Evolutionary conservation across 2,329 filamentous ascomycete species (phyloP).

Genomic region (Beauveria bassiana): DNA sequence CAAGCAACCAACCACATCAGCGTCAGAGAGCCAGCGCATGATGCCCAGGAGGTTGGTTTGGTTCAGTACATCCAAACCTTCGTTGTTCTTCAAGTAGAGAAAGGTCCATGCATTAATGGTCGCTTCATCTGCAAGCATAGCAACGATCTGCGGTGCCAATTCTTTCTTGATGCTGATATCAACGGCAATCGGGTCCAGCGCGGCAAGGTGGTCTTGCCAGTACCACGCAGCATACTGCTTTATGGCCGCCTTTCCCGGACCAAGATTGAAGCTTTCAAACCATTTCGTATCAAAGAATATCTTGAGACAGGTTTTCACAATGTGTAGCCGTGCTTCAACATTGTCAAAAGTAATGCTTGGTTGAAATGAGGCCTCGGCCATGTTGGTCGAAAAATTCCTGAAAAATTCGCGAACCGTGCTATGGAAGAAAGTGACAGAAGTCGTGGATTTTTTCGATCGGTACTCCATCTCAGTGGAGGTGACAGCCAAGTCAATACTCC

Average conservation of each 20-base stretch:
- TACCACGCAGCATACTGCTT: slow-evolving; percentile 37
- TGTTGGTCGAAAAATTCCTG: slow-evolving; percentile 22
- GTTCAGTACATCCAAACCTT: slow-evolving; percentile 34
- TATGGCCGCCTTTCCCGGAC: slow-evolving; percentile 22
- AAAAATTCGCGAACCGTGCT: slow-evolving; percentile 33
- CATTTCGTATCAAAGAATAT: slow-evolving; percentile 29
- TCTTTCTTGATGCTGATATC: slow-evolving; percentile 23
- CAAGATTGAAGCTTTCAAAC: slow-evolving; percentile 22
- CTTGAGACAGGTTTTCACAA: slow-evolving; percentile 30
- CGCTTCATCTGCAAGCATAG: slow-evolving; percentile 29
- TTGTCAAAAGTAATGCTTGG: slow-evolving; percentile 28
- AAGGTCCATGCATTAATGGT: slow-evolving; percentile 33
- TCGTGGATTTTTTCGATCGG: slow-evolving; percentile 34
- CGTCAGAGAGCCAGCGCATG: slow-evolving; percentile 18
- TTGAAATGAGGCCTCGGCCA: slow-evolving; percentile 9
- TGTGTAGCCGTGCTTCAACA: slow-evolving; percentile 26
- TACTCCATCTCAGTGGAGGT: slow-evolving; percentile 29
- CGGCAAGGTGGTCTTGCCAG: slow-evolving; percentile 34
- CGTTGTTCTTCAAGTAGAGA: slow-evolving; percentile 32
- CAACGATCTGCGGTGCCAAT: slow-evolving; percentile 26
- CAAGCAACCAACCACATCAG: slow-evolving; percentile 15
- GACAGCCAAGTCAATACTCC: slow-evolving; percentile 24
- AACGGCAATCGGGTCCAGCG: slow-evolving; percentile 23
- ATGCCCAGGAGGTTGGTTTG: slow-evolving; percentile 31
- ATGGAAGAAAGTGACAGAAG: slow-evolving; percentile 33